Conservation (phyloP, 2,329 filamentous ascomycete species). For the Leptographium lundbergii region DNA sequence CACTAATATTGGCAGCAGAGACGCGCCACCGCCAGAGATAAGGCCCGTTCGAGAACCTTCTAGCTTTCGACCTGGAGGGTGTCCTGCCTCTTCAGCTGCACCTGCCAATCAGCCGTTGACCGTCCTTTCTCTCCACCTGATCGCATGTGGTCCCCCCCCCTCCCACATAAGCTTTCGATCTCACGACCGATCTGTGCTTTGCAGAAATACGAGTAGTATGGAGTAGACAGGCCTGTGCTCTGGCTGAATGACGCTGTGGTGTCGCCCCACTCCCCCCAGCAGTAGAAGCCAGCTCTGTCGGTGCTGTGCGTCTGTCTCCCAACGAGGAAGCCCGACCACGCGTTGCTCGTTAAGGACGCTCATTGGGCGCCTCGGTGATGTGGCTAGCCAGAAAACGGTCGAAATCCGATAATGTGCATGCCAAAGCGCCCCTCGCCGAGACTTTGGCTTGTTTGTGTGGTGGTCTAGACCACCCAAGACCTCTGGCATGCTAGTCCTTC, state of each 20-base stretch:
- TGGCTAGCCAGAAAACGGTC: not conserved
- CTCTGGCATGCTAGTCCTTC: not conserved
- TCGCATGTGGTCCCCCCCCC: too few species aligned
- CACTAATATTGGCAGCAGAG: not conserved
- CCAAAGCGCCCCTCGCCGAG: not conserved
- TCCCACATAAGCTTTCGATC: too few species aligned
- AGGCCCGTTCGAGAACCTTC: not conserved
- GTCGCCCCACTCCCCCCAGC: not conserved
- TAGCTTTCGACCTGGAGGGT: not conserved
- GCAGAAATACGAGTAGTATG: too few species aligned
- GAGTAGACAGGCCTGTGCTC: too few species aligned
- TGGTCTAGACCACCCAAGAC: not conserved
- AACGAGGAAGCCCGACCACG: not conserved
- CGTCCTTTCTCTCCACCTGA: too few species aligned
- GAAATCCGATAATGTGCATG: too few species aligned
- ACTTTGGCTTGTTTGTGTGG: not conserved
- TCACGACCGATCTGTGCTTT: too few species aligned
- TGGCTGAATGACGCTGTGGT: not conserved
- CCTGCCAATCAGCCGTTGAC: too few species aligned
- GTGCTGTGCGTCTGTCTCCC: not conserved
- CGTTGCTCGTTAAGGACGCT: not conserved
- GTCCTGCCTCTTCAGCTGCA: too few species aligned
- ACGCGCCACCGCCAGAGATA: not conserved
- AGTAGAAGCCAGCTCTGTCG: not conserved
- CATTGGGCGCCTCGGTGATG: not conserved